Evolutionary conservation across 2,329 filamentous ascomycete species (phyloP).

Genomic region (Phyllachora maydis): DNA sequence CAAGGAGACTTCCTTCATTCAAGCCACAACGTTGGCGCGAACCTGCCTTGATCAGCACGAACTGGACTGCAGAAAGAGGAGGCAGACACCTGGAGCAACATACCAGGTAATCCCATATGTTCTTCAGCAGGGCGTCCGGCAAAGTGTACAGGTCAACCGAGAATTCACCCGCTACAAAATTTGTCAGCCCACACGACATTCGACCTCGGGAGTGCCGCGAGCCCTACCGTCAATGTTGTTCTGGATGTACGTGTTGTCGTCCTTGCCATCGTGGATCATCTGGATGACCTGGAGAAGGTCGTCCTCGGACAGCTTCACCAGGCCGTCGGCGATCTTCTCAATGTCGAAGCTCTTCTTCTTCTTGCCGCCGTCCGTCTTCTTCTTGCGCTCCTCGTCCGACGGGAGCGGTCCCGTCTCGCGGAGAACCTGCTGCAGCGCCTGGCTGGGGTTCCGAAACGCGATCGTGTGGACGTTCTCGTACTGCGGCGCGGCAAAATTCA

Average conservation of each 20-base stretch:
- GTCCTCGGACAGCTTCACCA: conserved; percentile 80
- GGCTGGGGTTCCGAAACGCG: conserved; percentile 82
- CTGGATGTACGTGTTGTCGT: conserved; percentile 82
- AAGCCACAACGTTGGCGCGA: too few species aligned
- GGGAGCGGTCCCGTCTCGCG: conserved; percentile 75
- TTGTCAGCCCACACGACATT: not conserved
- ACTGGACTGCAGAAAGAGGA: too few species aligned
- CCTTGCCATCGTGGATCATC: conserved; percentile 96
- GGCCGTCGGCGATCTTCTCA: conserved; percentile 85
- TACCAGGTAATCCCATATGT: conserved; percentile 77
- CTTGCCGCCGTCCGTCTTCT: conserved; percentile 49
- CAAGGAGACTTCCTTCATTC: too few species aligned
- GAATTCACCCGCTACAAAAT: conserved; percentile 88
- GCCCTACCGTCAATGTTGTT: conserved; percentile 84
- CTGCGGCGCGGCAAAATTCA: conserved; percentile 66
- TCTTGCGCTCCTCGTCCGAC: conserved; percentile 43
- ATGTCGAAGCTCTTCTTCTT: conserved; percentile 72
- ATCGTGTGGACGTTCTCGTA: conserved; percentile 74
- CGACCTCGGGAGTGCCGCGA: conserved; percentile 1
- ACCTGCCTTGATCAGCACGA: too few species aligned
- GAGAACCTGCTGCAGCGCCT: conserved; percentile 58
- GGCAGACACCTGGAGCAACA: too few species aligned
- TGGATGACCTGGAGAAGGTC: conserved; percentile 89
- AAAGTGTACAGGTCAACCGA: conserved; percentile 97
- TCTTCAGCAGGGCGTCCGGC: conserved; percentile 71